Evolutionary conservation across 1,284 basidiomycete genomes (phyloP).

Genomic region (Ustilago esculenta): DNA sequence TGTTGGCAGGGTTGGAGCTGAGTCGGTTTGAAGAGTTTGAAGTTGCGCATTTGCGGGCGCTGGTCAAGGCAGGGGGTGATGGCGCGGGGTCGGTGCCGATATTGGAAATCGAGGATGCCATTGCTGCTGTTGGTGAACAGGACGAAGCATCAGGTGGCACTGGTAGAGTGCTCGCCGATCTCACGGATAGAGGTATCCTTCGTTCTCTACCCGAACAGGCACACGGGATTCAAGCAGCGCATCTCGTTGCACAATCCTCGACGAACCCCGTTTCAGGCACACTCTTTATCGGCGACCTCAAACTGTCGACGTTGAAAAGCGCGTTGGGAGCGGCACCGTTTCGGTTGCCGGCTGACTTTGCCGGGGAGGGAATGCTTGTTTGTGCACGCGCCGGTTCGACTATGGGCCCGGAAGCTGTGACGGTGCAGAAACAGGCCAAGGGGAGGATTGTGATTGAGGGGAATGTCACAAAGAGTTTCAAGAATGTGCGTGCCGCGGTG

Average conservation of each 20-base stretch:
- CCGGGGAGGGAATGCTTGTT: slow-evolving; percentile 64
- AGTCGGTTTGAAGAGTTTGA: slow-evolving; percentile 84
- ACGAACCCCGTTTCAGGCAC: slow-evolving; percentile 48
- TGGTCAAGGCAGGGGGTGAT: slow-evolving; percentile 6
- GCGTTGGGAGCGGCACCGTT: slow-evolving; percentile 28
- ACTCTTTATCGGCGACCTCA: slow-evolving; percentile 65
- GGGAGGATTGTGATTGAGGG: slow-evolving; percentile 64
- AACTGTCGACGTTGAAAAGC: slow-evolving; percentile 59
- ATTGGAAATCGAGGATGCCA: slow-evolving; percentile 8
- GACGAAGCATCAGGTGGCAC: background rate
- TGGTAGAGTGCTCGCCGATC: background rate
- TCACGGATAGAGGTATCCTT: background rate
- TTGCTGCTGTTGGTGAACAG: background rate
- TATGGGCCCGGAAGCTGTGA: slow-evolving; percentile 41
- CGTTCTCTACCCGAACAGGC: background rate
- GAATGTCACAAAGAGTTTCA: slow-evolving; percentile 52
- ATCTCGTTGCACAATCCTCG: too few relatives aligned
- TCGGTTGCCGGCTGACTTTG: slow-evolving; percentile 64
- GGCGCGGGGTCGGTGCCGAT: slow-evolving; percentile 5
- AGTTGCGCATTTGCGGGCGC: slow-evolving; percentile 23
- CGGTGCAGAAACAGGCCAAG: slow-evolving; percentile 51
- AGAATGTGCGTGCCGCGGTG: slow-evolving; percentile 52
- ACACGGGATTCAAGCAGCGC: background rate
- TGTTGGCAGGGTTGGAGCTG: slow-evolving; percentile 83
- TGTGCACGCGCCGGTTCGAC: slow-evolving; percentile 47